Base-by-base conservation (phyloP, 371 early-diverging fungal genomes). In the Zychaea mexicana region DNA sequence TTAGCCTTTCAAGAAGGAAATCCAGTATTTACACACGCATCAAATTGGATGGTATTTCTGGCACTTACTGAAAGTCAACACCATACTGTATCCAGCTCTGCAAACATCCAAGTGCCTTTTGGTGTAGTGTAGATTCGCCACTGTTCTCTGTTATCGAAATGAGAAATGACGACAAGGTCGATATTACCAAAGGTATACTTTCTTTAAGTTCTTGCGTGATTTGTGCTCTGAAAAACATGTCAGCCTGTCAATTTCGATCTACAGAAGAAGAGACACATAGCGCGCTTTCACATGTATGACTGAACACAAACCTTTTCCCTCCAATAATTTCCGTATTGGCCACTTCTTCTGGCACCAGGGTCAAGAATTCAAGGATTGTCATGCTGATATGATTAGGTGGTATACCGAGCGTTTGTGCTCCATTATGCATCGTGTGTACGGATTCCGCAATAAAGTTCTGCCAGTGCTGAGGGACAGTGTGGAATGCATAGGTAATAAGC, bases 311-410 rank as follows among this genome's bases (percentile, higher is more conserved):
- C 83, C 76, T 85, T 31, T 65, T 69, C 12, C 71, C 73, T 5
- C 83, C 84, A 30, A 81, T 67, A 13, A 91, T 62, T 52, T 87
- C 80, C 6, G 84, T 76, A 52, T 86, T 87, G 6, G 78, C 71
- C 15, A 92, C 76, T 67, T 93, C 93, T 72, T 95, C 93, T 10
- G 94, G 92, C 4, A 94, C 75, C 38, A 92, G 84, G 8, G 88
- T 90, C 49, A 91, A 65, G 52, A 93, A 88, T 28, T 94, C 93
- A 3, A 95, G 69, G 2, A 92, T 61, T 0, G 86, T 74, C 5
- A 69, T 39, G 24, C 85, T 79, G 57, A 83, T 71, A 15, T 72
- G 61, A 55, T 78, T 39, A 21, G 59, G 2, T 39, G 67, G 57
- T 31, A 78, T 54, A 47, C 75, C 57, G 65, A 70, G 62, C 26